A percentile compares a stretch with the other conserved stretches of the same genome.
Conservation (phyloP, 371 early-diverging fungal genomes). For the Mucor irregularis region DNA sequence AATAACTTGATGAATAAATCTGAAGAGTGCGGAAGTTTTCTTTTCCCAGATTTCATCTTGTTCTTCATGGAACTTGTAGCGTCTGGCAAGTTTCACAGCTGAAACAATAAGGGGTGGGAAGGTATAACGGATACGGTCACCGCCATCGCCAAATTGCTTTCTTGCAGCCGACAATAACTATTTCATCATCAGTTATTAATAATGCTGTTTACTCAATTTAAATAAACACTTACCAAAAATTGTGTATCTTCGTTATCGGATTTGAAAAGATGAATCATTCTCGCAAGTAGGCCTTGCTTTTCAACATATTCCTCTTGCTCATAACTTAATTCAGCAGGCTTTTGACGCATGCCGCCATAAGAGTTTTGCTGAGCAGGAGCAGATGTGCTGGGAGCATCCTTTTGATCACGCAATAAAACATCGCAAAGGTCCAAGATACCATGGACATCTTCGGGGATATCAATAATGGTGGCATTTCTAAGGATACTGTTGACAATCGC, state of each 20-base stretch:
- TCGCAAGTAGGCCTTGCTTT: slow-evolving; percentile 74
- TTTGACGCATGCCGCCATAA: slow-evolving; percentile 11
- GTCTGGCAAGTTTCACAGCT: slow-evolving; percentile 67
- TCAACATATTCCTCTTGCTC: slow-evolving; percentile 77
- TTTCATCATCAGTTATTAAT: not conserved
- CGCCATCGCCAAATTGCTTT: slow-evolving; percentile 82
- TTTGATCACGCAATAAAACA: slow-evolving; percentile 79
- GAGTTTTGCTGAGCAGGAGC: not conserved
- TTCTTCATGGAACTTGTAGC: slow-evolving; percentile 51
- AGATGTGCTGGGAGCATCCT: slow-evolving; percentile 48
- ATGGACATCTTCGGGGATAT: slow-evolving; percentile 76
- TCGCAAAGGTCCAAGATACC: slow-evolving; percentile 81
- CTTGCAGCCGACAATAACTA: slow-evolving; percentile 76
- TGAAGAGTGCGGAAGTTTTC: slow-evolving; percentile 65
- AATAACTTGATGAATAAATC: slow-evolving; percentile 76
- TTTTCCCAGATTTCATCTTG: slow-evolving; percentile 66
- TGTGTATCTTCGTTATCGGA: slow-evolving; percentile 67
- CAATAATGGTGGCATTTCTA: slow-evolving; percentile 65
- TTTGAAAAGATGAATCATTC: slow-evolving; percentile 77
- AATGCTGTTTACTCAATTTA: slow-evolving; percentile 3
- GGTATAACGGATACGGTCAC: slow-evolving; percentile 83
- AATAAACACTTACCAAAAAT: slow-evolving; percentile 48
- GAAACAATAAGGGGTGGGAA: slow-evolving; percentile 80
- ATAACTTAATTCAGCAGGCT: slow-evolving; percentile 2
- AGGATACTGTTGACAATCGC: slow-evolving; percentile 68